Evolutionary conservation across 495 filamentous ascomycete species (phyloP), one percentile per base, ranked within the genome.

Genomic region (Tuber calosporum): DNA sequence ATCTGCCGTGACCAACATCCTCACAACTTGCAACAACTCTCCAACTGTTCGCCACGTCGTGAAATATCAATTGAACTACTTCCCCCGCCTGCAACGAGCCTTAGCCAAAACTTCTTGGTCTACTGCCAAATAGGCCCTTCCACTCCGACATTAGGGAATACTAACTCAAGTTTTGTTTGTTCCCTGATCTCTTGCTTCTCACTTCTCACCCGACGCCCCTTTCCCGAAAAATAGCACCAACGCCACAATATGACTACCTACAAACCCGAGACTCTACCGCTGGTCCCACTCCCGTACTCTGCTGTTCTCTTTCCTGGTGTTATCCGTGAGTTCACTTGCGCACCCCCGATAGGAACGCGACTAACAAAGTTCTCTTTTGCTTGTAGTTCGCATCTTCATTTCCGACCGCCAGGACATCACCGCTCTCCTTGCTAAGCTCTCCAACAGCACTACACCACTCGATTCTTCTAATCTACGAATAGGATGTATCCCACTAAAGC

Each of bases 401-500:
- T 83, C 86, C 41, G 88, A 89, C 77, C 88, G 90, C 19, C 85
- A 88, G 45, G 90, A 93, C 79, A 86, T 92, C 69, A 85, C 87
- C 70, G 87, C 90, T 72, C 84, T 93, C 40, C 85, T 92, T 34
- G 86, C 88, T 5, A 86, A 89, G 19, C 82, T 91, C 42, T 86
- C 89, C 66, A 85, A 85, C 72, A 83, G 84, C 39, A 81, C 83
- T 20, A 82, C 85, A 43, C 87, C 85, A 74, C 84, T 86, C 36
- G 88, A 90, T 74, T 83, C 83, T 70, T 84, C 82, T 58, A 75
- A 83, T 42, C 86, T 91, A 71, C 86, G 85, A 7, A 87, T 92
- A 74, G 90, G 88, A 72, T 91, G 90, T 79, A 85, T 92, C 77
- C 90, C 90, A 20, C 86, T 92, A 66, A 85, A 83, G 68, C 89